These are phyloP conservation scores for Linderina pennispora DNA, from an alignment of 192 early-diverging fungal species.

Conservation along the genomic window DNA sequence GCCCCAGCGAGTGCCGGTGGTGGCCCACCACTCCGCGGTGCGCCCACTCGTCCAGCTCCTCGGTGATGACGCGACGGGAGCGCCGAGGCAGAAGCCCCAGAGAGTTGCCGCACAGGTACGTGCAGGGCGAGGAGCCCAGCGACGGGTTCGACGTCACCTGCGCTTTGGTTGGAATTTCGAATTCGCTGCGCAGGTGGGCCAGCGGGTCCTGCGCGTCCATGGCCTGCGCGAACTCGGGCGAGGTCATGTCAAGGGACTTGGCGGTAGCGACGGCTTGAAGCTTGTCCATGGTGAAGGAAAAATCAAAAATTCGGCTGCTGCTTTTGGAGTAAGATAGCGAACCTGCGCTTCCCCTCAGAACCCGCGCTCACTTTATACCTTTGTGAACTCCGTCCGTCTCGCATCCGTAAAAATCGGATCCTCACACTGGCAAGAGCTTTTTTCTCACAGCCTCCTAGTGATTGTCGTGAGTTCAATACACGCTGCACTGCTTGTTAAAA, in stretches of 20 bases:
- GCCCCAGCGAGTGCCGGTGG: slow-evolving; percentile 71
- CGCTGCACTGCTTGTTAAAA: too few relatives aligned
- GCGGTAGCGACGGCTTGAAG: slow-evolving; percentile 11
- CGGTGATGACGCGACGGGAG: slow-evolving; percentile 58
- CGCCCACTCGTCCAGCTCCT: slow-evolving; percentile 92
- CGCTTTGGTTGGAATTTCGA: slow-evolving; percentile 56
- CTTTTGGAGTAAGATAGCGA: too few relatives aligned
- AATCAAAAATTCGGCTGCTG: too few relatives aligned
- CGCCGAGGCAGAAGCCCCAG: slow-evolving; percentile 79
- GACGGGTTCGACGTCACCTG: slow-evolving; percentile 30
- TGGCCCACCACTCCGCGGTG: slow-evolving; percentile 83
- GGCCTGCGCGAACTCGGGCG: slow-evolving; percentile 46
- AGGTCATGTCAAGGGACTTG: slow-evolving; percentile 14
- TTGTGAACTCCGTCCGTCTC: too few relatives aligned
- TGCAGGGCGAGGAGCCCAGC: slow-evolving; percentile 31
- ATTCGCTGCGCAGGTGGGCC: slow-evolving; percentile 56
- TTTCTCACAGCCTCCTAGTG: too few relatives aligned
- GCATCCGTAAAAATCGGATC: too few relatives aligned
- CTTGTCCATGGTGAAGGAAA: slow-evolving; percentile 16
- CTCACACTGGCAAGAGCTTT: too few relatives aligned
- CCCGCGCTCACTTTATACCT: too few relatives aligned
- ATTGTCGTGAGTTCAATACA: too few relatives aligned
- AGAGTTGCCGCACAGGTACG: slow-evolving; percentile 94
- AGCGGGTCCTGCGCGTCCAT: slow-evolving; percentile 62
- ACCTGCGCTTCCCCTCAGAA: too few relatives aligned